Percentiles rank a stretch among this genome's conserved stretches.
phyloP scores from a whole-genome alignment of 805 yeast species.

The Teunomyces lycoperdinae region DNA sequence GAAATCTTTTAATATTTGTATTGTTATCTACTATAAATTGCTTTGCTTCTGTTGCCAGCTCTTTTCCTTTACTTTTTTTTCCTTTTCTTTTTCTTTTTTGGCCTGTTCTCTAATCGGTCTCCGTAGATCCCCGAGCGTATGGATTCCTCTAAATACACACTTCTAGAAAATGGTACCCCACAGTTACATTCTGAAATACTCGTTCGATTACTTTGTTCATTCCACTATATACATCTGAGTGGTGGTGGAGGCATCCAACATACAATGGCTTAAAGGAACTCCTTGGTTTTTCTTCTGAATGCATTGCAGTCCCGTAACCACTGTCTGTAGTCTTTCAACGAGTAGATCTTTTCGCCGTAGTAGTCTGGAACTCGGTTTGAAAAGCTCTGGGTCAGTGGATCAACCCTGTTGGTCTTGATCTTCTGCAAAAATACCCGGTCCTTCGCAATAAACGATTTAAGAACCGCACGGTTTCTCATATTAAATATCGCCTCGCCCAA shows the following conservation, averaged over 20 bases:
- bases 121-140: too few relatives aligned
- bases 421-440: conserved; percentile 74
- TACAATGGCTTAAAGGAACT: conserved; percentile 50
- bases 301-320: conserved; percentile 97
- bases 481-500: conserved; percentile 70
- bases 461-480: conserved; percentile 44
- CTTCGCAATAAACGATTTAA: conserved; percentile 52
- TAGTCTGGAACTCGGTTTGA: conserved; percentile 97
- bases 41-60: not conserved
- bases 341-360: conserved; percentile 93
- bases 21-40: not conserved
- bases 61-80: not conserved
- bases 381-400: conserved; percentile 86
- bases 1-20: too few relatives aligned
- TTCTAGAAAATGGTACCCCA: not conserved
- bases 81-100: not conserved
- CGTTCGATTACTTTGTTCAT: not conserved
- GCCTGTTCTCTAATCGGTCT: too few relatives aligned
- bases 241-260: too few relatives aligned
- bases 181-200: not conserved
- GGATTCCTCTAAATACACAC: not conserved
- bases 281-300: conserved; percentile 76
- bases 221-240: not conserved
- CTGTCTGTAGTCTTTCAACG: conserved; percentile 81
- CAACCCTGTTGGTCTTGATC: conserved; percentile 77